Conservation (phyloP, 305 asterid species). For the Ajuga reptans region DNA sequence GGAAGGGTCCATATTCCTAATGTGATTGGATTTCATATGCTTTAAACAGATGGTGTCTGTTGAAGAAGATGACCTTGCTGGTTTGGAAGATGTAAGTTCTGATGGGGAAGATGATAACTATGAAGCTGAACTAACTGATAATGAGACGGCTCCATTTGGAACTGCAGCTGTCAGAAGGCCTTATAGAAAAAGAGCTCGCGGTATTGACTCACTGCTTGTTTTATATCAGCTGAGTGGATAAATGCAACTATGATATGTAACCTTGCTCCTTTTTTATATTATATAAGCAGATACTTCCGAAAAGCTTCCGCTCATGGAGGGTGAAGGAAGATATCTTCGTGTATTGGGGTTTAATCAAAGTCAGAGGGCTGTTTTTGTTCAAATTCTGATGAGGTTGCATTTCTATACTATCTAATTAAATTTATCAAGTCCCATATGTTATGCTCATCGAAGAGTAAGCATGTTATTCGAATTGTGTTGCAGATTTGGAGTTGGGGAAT, state of each 20-base stretch:
- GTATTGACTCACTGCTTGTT: constrained; percentile 38
- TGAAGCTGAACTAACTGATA: constrained; percentile 81
- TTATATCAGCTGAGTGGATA: not conserved
- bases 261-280: constrained; percentile 18
- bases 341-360: constrained; percentile 85
- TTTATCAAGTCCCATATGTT: not conserved
- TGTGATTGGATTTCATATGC: constrained; percentile 21
- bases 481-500: constrained; percentile 83
- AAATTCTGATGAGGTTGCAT: constrained; percentile 81
- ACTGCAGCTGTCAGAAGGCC: constrained; percentile 53
- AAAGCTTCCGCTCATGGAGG: constrained; percentile 88
- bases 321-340: constrained; percentile 85
- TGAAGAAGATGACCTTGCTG: constrained; percentile 97
- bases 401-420: constrained; percentile 10
- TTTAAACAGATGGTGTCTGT: constrained; percentile 80
- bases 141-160: constrained; percentile 62
- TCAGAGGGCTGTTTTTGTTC: constrained; percentile 83
- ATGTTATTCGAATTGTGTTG: constrained; percentile 13
- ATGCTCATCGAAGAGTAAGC: constrained; percentile 15
- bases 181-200: constrained; percentile 62
- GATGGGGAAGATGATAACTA: constrained; percentile 93
- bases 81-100: constrained; percentile 89
- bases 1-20: not conserved
- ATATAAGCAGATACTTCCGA: constrained; percentile 58
- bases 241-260: constrained; percentile 11